Conservation (phyloP, 345 rosid species). For the Passiflora organensis region DNA sequence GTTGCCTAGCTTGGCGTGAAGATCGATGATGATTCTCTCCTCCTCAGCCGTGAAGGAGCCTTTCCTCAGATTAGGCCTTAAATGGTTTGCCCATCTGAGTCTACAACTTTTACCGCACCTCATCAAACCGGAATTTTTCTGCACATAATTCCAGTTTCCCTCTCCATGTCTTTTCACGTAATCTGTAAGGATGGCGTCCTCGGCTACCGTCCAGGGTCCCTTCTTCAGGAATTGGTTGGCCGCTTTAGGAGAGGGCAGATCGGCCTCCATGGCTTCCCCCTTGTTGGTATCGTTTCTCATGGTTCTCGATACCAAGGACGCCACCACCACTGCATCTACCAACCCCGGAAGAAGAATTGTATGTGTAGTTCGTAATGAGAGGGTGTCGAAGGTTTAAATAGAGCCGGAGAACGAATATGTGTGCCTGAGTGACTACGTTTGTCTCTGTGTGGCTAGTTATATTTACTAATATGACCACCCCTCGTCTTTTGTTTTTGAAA, state of each 20-base stretch:
- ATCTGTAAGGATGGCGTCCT: constrained; percentile 66
- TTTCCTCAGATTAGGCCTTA: constrained; percentile 77
- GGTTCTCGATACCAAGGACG: constrained; percentile 1
- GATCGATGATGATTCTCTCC: constrained; percentile 67
- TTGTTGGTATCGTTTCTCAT: constrained; percentile 26
- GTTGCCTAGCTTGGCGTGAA: constrained; percentile 74
- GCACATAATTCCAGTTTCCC: constrained; percentile 83
- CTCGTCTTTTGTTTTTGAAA: neutral
- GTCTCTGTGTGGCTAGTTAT: neutral
- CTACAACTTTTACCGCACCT: constrained; percentile 88
- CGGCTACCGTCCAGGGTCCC: constrained; percentile 81
- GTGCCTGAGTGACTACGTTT: constrained; percentile 9
- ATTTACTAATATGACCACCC: neutral
- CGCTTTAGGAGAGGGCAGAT: constrained; percentile 5
- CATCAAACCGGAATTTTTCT: constrained; percentile 60
- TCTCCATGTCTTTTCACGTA: constrained; percentile 71
- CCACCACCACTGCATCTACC: neutral
- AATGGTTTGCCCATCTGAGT: constrained; percentile 89
- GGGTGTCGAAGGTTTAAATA: constrained; percentile 8
- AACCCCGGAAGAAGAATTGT: neutral
- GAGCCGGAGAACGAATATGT: constrained; percentile 6
- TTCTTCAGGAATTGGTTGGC: constrained; percentile 44
- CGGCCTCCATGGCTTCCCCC: constrained; percentile 6
- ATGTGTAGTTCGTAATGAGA: neutral
- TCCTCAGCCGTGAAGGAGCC: constrained; percentile 65